These are phyloP conservation scores for Tolypocladium sp. DNA, from an alignment of 2,329 filamentous ascomycete species.

Conservation along the genomic window DNA sequence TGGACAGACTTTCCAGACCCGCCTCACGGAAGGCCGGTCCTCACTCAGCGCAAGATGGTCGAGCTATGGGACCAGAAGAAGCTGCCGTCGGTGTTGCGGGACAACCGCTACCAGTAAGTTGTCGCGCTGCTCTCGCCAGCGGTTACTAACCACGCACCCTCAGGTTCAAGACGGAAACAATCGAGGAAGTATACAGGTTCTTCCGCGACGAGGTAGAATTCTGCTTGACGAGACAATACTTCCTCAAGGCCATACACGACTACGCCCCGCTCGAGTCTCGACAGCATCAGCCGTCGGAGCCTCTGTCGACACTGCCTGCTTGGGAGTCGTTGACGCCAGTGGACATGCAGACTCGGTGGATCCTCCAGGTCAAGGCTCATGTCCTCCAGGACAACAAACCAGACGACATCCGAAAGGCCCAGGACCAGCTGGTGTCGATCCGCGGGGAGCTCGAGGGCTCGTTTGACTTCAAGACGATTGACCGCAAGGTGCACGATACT, in stretches of 20 bases:
- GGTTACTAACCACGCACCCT: conserved; percentile 1
- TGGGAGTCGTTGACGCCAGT: conserved; percentile 38
- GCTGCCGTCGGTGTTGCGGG: conserved; percentile 36
- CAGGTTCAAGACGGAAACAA: conserved; percentile 42
- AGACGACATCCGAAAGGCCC: conserved; percentile 45
- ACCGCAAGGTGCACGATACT: conserved; percentile 45
- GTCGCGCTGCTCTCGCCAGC: neutral
- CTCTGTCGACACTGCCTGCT: conserved; percentile 27
- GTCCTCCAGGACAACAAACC: conserved; percentile 49
- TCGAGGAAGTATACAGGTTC: conserved; percentile 46
- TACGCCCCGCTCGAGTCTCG: conserved; percentile 21
- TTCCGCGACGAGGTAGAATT: conserved; percentile 47
- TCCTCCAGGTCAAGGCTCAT: conserved; percentile 43
- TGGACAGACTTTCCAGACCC: conserved; percentile 56
- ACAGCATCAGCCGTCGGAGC: conserved; percentile 7
- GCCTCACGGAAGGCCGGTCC: conserved; percentile 30
- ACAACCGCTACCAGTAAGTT: conserved; percentile 43
- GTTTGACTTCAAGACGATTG: conserved; percentile 42
- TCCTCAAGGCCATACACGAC: conserved; percentile 21
- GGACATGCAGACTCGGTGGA: conserved; percentile 42
- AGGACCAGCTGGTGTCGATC: conserved; percentile 38
- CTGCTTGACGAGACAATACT: conserved; percentile 38
- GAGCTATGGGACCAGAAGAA: conserved; percentile 45
- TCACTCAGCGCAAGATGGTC: conserved; percentile 45
- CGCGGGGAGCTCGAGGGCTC: conserved; percentile 39